Evolutionary conservation across 768 basidiomycete species (phyloP).

Genomic region (Sarcodon aspratus): DNA sequence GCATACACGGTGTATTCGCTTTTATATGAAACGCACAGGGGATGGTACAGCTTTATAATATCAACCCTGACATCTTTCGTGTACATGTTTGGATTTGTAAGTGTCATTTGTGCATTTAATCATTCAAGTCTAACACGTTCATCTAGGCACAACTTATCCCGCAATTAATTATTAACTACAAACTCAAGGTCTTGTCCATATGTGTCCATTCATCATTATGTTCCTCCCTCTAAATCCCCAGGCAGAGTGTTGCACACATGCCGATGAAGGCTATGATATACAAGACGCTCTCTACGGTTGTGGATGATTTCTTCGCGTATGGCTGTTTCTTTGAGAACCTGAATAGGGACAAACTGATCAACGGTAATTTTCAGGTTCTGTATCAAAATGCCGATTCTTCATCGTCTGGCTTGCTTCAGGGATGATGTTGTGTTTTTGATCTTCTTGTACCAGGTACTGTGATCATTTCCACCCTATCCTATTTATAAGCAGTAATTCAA

Average conservation of each 20-base stretch:
- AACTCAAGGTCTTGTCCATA: conserved; percentile 57
- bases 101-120: conserved; percentile 21
- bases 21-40: conserved; percentile 72
- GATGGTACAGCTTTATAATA: conserved; percentile 96
- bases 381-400: conserved; percentile 94
- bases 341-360: conserved; percentile 1
- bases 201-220: too few relatives aligned
- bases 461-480: background rate
- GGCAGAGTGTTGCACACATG: conserved; percentile 91
- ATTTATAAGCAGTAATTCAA: background rate
- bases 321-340: background rate
- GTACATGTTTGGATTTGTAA: conserved; percentile 96
- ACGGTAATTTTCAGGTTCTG: conserved; percentile 48
- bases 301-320: conserved; percentile 89
- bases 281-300: conserved; percentile 82
- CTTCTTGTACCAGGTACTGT: conserved; percentile 80
- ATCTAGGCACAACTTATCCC: conserved; percentile 73
- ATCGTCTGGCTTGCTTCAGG: conserved; percentile 83
- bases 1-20: conserved; percentile 75
- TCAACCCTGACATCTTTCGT: conserved; percentile 89
- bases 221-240: background rate
- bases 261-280: conserved; percentile 98
- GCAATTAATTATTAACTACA: conserved; percentile 93
- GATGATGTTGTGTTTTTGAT: conserved; percentile 89
- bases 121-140: conserved; percentile 5